Evolutionary conservation across 495 filamentous ascomycete genomes (phyloP).

Genomic region (Cairneyella variabilis): DNA sequence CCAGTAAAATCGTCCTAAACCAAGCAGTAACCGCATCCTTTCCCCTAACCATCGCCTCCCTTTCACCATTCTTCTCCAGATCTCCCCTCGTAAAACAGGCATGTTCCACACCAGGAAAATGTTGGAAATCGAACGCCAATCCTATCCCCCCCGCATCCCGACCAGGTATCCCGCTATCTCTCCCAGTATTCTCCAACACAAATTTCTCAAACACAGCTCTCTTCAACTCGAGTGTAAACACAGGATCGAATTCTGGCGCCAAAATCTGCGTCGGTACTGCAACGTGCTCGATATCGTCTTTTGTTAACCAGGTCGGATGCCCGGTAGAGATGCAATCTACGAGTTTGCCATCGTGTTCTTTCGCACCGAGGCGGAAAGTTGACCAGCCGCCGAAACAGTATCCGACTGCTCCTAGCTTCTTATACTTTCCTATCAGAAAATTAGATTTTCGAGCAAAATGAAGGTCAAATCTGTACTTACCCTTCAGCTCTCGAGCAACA

Average conservation of each 20-base stretch:
- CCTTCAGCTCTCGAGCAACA: no score
- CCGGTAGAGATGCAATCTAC: slow-evolving; percentile 43
- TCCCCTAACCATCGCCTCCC: slow-evolving; percentile 18
- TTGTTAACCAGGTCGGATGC: slow-evolving; percentile 40
- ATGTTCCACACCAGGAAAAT: slow-evolving; percentile 45
- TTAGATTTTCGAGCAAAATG: no score
- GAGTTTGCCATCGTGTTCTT: slow-evolving; percentile 27
- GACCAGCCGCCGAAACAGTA: slow-evolving; percentile 51
- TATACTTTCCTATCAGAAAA: slow-evolving; percentile 1
- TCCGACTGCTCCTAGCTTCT: slow-evolving; percentile 34
- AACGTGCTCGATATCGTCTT: slow-evolving; percentile 39
- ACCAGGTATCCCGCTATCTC: no score
- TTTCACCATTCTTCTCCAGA: slow-evolving; percentile 19
- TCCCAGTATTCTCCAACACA: no score
- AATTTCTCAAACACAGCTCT: slow-evolving; percentile 31
- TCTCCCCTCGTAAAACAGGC: slow-evolving; percentile 32
- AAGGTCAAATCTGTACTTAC: no score
- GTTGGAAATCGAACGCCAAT: slow-evolving; percentile 44
- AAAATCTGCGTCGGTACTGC: slow-evolving; percentile 46
- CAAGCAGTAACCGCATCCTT: no score
- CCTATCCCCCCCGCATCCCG: slow-evolving; percentile 20
- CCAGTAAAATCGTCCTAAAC: no score
- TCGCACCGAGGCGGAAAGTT: slow-evolving; percentile 39
- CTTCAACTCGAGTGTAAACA: slow-evolving; percentile 43
- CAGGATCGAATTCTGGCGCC: slow-evolving; percentile 43